Evolutionary conservation across 2,329 filamentous ascomycete species (phyloP), one percentile per base, ranked within the genome.

Genomic region (Colletotrichum tanaceti): DNA sequence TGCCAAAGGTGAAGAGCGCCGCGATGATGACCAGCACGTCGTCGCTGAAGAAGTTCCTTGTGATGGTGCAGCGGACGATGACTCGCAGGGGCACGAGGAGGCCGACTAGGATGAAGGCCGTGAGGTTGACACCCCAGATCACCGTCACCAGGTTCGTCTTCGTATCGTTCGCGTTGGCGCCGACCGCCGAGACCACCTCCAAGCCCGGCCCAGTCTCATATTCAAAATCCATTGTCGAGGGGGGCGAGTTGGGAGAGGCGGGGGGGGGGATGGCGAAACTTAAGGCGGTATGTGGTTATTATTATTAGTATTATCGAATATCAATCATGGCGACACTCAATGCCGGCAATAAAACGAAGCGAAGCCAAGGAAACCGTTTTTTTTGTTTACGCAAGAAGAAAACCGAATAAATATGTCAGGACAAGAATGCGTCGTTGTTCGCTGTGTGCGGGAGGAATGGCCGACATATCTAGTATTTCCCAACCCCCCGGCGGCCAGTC

Each of bases 21-120:
- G 67, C 63, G n/a, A 70, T 49, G 5, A 70, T 63, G 43, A 68
- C 58, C 22, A 70, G 47, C 20, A 70, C 67, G 47, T 70, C 67
- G 58, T 70, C 67, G 46, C 52, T 62, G n/a, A 68, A 70, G 35
- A 70, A 63, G 39, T 68, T 58, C 1, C 67, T 38, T 2, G 67
- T 70, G 1, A 70, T 53, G 11, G 67, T 70, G 14, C 63, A 66
- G 47, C 67, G 67, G 1, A 70, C 67, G 11, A 67, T 54, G 9
- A 68, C 38, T 14, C 67, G 67, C 1, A 70, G 24, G 9, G 52
- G 63, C 10, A 70, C 63, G 18, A 63, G 4, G 20, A 70, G 14
- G 10, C 67, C 64, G 24, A 70, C 67, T 2, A 70, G 46, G n/a
- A 70, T 13, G 22, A 70, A 67, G 5, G 67, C 63, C 10, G 67